A percentile compares a stretch with the other conserved stretches of the same genome.
phyloP scores from a whole-genome alignment of 2,329 filamentous ascomycete genomes.

The Aspergillus tubingensis region DNA sequence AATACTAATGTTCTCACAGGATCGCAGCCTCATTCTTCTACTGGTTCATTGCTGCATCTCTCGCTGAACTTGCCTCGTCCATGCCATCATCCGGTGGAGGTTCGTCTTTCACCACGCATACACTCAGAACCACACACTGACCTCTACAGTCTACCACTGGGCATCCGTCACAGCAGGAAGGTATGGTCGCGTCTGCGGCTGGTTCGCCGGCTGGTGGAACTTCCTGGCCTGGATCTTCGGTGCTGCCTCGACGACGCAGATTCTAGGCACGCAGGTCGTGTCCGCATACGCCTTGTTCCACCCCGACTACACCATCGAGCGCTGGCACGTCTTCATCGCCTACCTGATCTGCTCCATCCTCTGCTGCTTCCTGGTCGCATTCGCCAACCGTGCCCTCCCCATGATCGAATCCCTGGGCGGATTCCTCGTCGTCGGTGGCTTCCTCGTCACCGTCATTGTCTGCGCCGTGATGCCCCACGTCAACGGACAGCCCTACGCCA shows the following conservation, averaged over 20 bases:
- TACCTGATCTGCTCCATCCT: constrained; percentile 59
- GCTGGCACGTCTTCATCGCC: constrained; percentile 62
- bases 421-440: constrained; percentile 57
- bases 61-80: constrained; percentile 62
- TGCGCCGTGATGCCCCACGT: constrained; percentile 55
- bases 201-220: constrained; percentile 49
- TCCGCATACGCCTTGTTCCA: constrained; percentile 64
- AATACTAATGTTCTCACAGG: constrained; percentile 24
- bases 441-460: constrained; percentile 56
- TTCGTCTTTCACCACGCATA: constrained; percentile 19
- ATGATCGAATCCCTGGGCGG: constrained; percentile 57
- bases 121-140: background rate
- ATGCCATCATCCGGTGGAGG: constrained; percentile 61
- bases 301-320: constrained; percentile 50
- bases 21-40: constrained; percentile 54
- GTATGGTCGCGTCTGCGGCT: constrained; percentile 54
- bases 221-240: constrained; percentile 61
- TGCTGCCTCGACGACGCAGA: constrained; percentile 59
- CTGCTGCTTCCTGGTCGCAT: constrained; percentile 54
- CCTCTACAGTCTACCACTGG: constrained; percentile 61
- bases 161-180: constrained; percentile 59
- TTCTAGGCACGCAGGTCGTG: constrained; percentile 61
- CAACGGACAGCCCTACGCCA: constrained; percentile 46
- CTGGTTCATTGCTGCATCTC: constrained; percentile 58
- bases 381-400: constrained; percentile 55